phyloP scores from a whole-genome alignment of 345 rosid genomes.

The Leavenworthia alabamica region DNA sequence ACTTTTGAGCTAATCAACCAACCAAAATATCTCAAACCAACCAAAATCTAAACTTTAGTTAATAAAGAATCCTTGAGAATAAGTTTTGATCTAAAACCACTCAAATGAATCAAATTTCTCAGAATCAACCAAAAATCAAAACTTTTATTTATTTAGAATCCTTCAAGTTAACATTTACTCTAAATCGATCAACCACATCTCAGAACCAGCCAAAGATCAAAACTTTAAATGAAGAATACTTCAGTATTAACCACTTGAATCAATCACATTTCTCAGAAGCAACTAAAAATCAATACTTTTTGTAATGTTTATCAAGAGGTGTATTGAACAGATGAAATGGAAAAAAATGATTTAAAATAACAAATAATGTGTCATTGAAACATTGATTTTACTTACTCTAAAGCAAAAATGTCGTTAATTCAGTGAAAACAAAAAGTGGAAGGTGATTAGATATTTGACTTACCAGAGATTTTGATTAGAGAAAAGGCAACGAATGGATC shows the following conservation, averaged over 20 bases:
- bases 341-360: too few species aligned
- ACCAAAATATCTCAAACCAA: not conserved
- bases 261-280: not conserved
- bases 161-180: too few species aligned
- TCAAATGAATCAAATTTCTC: not conserved
- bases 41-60: not conserved
- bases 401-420: too few species aligned
- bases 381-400: too few species aligned
- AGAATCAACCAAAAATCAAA: not conserved
- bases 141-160: too few species aligned
- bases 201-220: too few species aligned
- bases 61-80: not conserved
- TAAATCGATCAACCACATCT: too few species aligned
- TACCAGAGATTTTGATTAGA: conserved; percentile 19
- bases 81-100: not conserved
- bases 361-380: too few species aligned
- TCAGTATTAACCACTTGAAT: not conserved
- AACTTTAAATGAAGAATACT: not conserved
- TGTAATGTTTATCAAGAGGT: too few species aligned
- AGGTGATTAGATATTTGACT: conserved; percentile 6
- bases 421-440: not conserved
- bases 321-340: too few species aligned
- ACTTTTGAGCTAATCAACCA: not conserved
- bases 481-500: conserved; percentile 19
- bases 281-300: not conserved